These are phyloP conservation scores for Diutina siamensis DNA, from an alignment of 1,139 yeast genomes.

Conservation along the genomic window DNA sequence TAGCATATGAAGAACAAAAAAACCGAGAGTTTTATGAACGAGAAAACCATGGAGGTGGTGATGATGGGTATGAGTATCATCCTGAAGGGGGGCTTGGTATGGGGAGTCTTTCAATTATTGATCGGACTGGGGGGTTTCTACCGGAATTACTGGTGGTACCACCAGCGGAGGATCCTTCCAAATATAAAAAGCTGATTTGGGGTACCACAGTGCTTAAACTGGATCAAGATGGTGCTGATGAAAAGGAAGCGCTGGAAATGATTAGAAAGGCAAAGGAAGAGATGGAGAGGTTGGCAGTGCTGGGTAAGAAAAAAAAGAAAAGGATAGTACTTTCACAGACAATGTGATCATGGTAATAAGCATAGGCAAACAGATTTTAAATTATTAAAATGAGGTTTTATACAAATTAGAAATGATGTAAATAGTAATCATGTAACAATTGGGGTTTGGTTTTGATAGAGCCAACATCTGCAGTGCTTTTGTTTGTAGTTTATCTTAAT, in stretches of 20 bases:
- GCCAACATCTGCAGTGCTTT: no score
- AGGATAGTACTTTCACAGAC: constrained; percentile 2
- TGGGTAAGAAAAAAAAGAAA: constrained; percentile 23
- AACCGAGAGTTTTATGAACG: constrained; percentile 44
- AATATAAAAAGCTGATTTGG: constrained; percentile 41
- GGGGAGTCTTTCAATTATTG: constrained; percentile 24
- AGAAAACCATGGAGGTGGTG: constrained; percentile 32
- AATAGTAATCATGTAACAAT: no score
- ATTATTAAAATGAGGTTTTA: no score
- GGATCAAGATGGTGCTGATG: constrained; percentile 15
- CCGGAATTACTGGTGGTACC: constrained; percentile 5
- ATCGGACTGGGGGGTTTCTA: constrained; percentile 2
- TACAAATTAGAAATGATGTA: no score
- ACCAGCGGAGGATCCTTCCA: constrained; percentile 9
- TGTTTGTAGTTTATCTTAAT: no score
- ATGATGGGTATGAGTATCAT: constrained; percentile 11
- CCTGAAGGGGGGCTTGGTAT: constrained; percentile 10
- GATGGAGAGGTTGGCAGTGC: constrained; percentile 16
- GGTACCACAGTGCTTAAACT: constrained; percentile 43
- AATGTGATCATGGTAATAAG: not conserved
- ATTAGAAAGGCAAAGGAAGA: constrained; percentile 39
- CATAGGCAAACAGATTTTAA: no score
- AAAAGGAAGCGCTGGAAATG: constrained; percentile 32
- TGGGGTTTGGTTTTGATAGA: no score
- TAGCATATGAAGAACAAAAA: constrained; percentile 48